These are phyloP conservation scores for Epichloe typhina DNA, from an alignment of 2,329 filamentous ascomycete species.

Conservation along the genomic window DNA sequence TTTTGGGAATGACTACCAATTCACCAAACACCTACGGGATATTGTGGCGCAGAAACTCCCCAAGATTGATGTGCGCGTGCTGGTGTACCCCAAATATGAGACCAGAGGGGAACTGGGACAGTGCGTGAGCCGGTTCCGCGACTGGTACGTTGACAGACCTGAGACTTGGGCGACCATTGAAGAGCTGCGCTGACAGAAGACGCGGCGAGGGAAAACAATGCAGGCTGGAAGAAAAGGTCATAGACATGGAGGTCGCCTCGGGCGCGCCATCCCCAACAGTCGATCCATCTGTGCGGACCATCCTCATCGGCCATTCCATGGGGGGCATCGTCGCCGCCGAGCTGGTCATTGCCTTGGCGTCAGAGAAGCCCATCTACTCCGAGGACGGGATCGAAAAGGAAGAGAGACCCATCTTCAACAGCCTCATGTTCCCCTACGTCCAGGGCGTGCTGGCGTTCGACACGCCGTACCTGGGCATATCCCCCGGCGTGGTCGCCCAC, in stretches of 20 bases:
- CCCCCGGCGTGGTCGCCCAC: conserved; percentile 71
- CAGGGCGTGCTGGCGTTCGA: conserved; percentile 87
- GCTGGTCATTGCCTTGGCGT: conserved; percentile 59
- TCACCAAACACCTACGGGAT: conserved; percentile 57
- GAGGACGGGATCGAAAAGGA: conserved; percentile 27
- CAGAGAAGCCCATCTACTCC: conserved; percentile 39
- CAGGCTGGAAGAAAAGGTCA: conserved; percentile 82
- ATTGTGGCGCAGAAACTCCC: conserved; percentile 54
- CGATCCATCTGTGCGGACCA: conserved; percentile 69
- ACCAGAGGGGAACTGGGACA: conserved; percentile 64
- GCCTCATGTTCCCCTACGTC: conserved; percentile 85
- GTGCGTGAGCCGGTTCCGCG: conserved; percentile 59
- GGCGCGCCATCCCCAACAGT: conserved; percentile 71
- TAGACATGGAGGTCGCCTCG: conserved; percentile 81
- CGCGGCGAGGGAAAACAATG: neutral
- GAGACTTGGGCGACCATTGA: too few relatives aligned
- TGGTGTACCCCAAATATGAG: conserved; percentile 72
- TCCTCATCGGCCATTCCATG: conserved; percentile 82
- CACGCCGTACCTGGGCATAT: conserved; percentile 78
- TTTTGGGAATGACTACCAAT: conserved; percentile 51
- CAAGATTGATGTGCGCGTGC: conserved; percentile 50
- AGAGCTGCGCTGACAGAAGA: too few relatives aligned
- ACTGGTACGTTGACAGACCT: conserved; percentile 42
- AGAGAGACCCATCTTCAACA: conserved; percentile 28
- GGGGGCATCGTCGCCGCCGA: conserved; percentile 91